Base-by-base conservation (phyloP, 305 asterid genomes). In the Nicotiana rustica region DNA sequence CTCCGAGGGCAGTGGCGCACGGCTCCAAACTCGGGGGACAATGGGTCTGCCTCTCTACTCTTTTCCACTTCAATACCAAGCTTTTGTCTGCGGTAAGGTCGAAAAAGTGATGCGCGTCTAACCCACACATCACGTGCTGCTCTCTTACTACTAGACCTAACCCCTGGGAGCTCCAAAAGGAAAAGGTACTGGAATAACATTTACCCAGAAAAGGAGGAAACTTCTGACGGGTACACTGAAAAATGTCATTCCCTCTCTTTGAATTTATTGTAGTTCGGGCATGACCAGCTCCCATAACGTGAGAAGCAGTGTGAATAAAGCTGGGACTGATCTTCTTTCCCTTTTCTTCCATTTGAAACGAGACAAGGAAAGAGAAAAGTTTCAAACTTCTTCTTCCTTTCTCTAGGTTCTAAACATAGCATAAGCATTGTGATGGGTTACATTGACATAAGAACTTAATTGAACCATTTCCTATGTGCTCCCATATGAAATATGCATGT, bases 401-500 rank as follows among this genome's bases (percentile, higher is more conserved):
- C 8, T 19, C 36, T 62, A 21, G 67, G 67, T 21, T 38, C 52
- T 44, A 44, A n/a, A 38, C n/a, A 69, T 69, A 38, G 77, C 17
- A 36, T 38, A 68, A 38, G 77, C 77, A 69, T 69, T 69, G 44
- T 38, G 77, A 69, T 69, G 33, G 33, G n/a, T 69, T 69, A 69
- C 33, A 38, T 9, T 10, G 33, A 38, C 77, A 18, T 5, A 41
- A 69, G 35, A 56, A 69, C 59, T 38, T 41, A 21, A 69, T 10
- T 38, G 77, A 69, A 41, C 77, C 44, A 41, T 69, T 69, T 69
- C n/a, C 35, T 69, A 41, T 10, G 77, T 69, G 77, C 57, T 69
- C 35, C 57, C 21, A 31, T 69, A 41, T 38, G 19, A 38, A 69
- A 18, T 69, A 69, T 18, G 35, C 57, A 18, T 10, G n/a, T 69